Evolutionary conservation across 352 stramenopile species (phyloP).

Genomic region (Saprolegnia diclina): DNA sequence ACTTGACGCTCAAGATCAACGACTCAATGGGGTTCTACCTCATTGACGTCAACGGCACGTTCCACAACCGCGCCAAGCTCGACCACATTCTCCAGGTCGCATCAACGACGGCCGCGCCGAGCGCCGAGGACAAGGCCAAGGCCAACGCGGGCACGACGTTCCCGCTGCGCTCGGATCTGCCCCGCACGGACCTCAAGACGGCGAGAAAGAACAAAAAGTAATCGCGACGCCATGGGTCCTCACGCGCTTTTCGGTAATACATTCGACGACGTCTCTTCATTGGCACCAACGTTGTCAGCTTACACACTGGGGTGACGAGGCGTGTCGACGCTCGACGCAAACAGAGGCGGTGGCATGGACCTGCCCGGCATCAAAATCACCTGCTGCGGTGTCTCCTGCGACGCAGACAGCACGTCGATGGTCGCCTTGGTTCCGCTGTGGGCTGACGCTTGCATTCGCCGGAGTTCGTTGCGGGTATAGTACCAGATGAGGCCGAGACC

Average conservation of each 20-base stretch:
- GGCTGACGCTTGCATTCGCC: neutral
- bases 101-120: neutral
- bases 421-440: neutral
- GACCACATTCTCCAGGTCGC: slow-evolving; percentile 71
- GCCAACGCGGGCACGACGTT: neutral
- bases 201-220: slow-evolving; percentile 17
- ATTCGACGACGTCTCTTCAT: neutral
- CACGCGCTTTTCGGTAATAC: neutral
- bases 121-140: neutral
- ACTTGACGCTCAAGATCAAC: slow-evolving; percentile 80
- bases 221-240: neutral
- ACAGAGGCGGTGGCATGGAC: too few relatives aligned
- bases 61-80: slow-evolving; percentile 83
- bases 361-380: too few relatives aligned
- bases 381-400: too few relatives aligned
- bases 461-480: slow-evolving; percentile 18
- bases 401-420: neutral
- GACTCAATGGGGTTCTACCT: slow-evolving; percentile 72
- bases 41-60: slow-evolving; percentile 68
- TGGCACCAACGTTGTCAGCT: neutral
- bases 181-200: slow-evolving; percentile 7
- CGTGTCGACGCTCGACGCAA: too few relatives aligned
- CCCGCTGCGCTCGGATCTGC: slow-evolving; percentile 10
- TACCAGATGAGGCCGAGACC: slow-evolving; percentile 9
- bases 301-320: too few relatives aligned